Evolutionary conservation across 257 asterid species (phyloP).

Genomic region (Cruciata laevipes): DNA sequence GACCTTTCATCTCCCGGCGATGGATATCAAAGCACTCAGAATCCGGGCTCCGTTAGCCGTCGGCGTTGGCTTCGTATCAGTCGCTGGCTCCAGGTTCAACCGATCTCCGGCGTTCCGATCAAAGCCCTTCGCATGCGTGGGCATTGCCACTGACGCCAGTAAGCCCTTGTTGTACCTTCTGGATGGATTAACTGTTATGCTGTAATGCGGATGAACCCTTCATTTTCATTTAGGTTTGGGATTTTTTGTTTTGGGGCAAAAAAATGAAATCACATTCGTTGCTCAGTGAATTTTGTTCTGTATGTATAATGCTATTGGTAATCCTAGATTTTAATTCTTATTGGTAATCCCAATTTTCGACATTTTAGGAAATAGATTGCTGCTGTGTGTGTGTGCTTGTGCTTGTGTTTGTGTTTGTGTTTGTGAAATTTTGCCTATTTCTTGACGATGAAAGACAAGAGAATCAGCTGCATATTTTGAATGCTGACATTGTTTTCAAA

Average conservation of each 20-base stretch:
- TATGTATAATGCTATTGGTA: neutral
- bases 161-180: conserved; percentile 16
- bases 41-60: conserved; percentile 42
- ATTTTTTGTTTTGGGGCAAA: neutral
- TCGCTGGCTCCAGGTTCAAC: conserved; percentile 45
- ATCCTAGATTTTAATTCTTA: neutral
- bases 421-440: neutral
- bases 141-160: conserved; percentile 50
- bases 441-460: neutral
- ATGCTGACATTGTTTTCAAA: neutral
- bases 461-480: neutral
- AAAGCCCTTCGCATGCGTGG: conserved; percentile 57
- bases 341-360: neutral
- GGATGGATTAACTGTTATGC: neutral
- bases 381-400: neutral
- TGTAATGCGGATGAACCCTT: neutral
- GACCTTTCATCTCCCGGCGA: conserved; percentile 60
- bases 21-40: conserved; percentile 46
- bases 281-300: neutral
- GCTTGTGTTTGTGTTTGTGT: neutral
- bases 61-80: conserved; percentile 48
- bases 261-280: neutral
- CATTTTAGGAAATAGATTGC: neutral
- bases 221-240: neutral
- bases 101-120: conserved; percentile 32